Conservation (phyloP, 2,329 filamentous ascomycete species). For the Phialophora expanda region DNA sequence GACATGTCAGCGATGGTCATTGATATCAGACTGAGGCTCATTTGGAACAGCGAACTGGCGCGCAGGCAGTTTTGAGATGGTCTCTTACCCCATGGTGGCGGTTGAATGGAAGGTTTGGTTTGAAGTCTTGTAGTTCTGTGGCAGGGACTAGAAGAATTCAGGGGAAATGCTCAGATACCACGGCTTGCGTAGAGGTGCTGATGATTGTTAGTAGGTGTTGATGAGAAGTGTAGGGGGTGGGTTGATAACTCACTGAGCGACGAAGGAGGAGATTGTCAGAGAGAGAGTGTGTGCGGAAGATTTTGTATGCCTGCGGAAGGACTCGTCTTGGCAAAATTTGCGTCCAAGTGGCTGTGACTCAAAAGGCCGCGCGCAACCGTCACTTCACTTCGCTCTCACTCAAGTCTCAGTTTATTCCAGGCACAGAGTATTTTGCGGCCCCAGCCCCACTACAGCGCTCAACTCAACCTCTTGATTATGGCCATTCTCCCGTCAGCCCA, state of each 20-base stretch:
- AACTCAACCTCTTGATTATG: neutral
- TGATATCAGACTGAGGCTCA: conserved; percentile 30
- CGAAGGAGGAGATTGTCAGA: conserved; percentile 35
- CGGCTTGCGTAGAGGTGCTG: conserved; percentile 60
- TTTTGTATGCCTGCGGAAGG: conserved; percentile 38
- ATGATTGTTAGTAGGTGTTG: conserved; percentile 39
- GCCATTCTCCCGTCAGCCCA: conserved; percentile 11
- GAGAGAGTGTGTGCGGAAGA: conserved; percentile 35
- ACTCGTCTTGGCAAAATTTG: conserved; percentile 31
- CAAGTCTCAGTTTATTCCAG: conserved; percentile 7
- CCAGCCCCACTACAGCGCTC: conserved; percentile 20
- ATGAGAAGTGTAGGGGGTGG: conserved; percentile 27
- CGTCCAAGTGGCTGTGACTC: conserved; percentile 18
- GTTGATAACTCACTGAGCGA: conserved; percentile 41
- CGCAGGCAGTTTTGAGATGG: conserved; percentile 40
- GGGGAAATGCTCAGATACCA: conserved; percentile 56
- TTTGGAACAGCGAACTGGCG: conserved; percentile 22
- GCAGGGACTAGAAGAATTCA: conserved; percentile 54
- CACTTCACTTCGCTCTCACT: conserved; percentile 7
- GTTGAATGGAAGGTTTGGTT: conserved; percentile 42
- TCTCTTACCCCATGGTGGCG: conserved; percentile 66
- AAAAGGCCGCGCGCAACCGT: conserved; percentile 14
- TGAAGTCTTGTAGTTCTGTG: conserved; percentile 56
- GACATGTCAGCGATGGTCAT: conserved; percentile 35
- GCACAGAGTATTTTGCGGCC: conserved; percentile 20